phyloP scores from a whole-genome alignment of 257 asterid genomes.

The Fraxinus excelsior region DNA sequence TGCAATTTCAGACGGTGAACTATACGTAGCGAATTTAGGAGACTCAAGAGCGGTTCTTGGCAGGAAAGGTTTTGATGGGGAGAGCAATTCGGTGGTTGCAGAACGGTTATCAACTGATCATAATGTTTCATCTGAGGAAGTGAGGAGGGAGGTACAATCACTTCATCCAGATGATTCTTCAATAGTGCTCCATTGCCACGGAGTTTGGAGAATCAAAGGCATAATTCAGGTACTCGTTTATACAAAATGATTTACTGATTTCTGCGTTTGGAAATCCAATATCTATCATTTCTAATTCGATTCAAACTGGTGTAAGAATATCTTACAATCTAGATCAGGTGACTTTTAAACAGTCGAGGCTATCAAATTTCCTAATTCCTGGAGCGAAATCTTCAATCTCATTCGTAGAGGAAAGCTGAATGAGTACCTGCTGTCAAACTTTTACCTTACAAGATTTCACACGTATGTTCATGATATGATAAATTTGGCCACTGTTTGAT shows the following conservation, averaged over 20 bases:
- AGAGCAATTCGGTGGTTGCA: slow-evolving; percentile 24
- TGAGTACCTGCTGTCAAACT: not conserved
- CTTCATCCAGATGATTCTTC: slow-evolving; percentile 34
- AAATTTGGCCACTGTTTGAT: not conserved
- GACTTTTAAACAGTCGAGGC: slow-evolving; percentile 1
- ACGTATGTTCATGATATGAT: not conserved
- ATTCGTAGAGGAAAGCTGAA: not conserved
- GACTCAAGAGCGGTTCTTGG: slow-evolving; percentile 38
- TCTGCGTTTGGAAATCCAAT: not conserved
- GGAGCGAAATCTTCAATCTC: not conserved
- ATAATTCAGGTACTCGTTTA: slow-evolving; percentile 32
- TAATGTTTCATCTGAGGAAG: slow-evolving; percentile 31
- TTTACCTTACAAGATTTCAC: not conserved
- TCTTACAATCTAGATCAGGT: slow-evolving; percentile 2
- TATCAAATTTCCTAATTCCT: not conserved
- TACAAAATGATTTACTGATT: not conserved
- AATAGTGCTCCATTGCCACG: slow-evolving; percentile 28
- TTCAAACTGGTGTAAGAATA: not conserved
- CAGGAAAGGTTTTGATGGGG: slow-evolving; percentile 22
- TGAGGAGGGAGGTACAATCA: slow-evolving; percentile 34
- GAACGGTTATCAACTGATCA: slow-evolving; percentile 36
- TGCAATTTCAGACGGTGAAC: slow-evolving; percentile 16
- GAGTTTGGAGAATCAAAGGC: slow-evolving; percentile 41
- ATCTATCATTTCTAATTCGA: not conserved
- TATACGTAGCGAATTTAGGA: slow-evolving; percentile 28